Conservation (phyloP, 2,329 filamentous ascomycete genomes). For the Daldinia eschscholtzii region DNA sequence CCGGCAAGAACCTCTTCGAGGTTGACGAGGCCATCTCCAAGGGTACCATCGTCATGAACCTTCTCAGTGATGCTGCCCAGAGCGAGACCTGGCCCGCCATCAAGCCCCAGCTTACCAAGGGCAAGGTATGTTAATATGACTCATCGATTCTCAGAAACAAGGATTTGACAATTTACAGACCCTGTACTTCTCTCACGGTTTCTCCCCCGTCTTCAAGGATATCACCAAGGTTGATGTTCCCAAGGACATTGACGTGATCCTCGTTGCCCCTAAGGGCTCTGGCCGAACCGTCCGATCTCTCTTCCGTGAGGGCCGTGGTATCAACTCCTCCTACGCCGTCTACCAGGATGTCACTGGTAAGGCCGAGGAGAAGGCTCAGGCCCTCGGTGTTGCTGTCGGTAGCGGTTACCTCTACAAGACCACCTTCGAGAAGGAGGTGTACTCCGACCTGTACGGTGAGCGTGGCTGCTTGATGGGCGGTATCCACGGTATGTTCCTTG, state of each 20-base stretch:
- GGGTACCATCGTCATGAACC: conserved; percentile 98
- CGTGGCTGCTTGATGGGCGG: conserved; percentile 99
- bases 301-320: conserved; percentile 98
- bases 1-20: conserved; percentile 98
- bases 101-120: conserved; percentile 98
- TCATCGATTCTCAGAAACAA: neutral
- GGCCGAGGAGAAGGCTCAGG: conserved; percentile 97
- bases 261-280: conserved; percentile 98
- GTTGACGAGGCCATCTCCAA: conserved; percentile 94
- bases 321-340: conserved; percentile 99
- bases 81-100: conserved; percentile 98
- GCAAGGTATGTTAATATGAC: conserved; percentile 77
- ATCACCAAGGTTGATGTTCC: conserved; percentile 99
- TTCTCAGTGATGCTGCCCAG: conserved; percentile 97
- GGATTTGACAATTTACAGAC: conserved; percentile 69
- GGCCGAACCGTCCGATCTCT: conserved; percentile 98
- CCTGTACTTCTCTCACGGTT: conserved; percentile 99
- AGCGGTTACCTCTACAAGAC: conserved; percentile 99
- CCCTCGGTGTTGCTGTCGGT: conserved; percentile 96
- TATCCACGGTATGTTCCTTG: conserved; percentile 99
- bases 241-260: conserved; percentile 97
- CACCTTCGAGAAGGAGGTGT: conserved; percentile 99
- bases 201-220: conserved; percentile 99
- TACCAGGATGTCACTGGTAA: conserved; percentile 98
- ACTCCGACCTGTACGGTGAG: conserved; percentile 99